A percentile compares a stretch with the other conserved stretches of the same genome.
These are phyloP conservation scores for Daldinia loculata DNA, from an alignment of 495 filamentous ascomycete genomes.

Conservation along the genomic window DNA sequence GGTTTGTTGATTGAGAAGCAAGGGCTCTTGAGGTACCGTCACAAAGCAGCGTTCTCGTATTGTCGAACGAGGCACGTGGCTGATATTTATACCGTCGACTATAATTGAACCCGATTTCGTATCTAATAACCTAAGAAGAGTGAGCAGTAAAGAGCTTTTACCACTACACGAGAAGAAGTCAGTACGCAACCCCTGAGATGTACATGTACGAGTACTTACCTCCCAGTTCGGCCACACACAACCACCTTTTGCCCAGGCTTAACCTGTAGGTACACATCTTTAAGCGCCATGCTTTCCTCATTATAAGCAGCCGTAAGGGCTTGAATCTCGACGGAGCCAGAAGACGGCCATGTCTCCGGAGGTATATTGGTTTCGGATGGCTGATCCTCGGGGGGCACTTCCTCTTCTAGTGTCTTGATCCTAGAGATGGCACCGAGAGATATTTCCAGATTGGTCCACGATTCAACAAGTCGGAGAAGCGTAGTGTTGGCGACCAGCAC, in stretches of 20 bases:
- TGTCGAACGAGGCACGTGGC: conserved; percentile 48
- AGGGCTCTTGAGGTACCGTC: conserved; percentile 59
- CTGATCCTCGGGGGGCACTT: conserved; percentile 59
- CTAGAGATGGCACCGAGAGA: conserved; percentile 58
- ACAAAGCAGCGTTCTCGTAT: conserved; percentile 44
- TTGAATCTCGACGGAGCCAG: conserved; percentile 61
- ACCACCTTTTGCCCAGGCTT: conserved; percentile 65
- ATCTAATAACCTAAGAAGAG: conserved; percentile 51
- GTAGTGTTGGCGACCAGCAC: conserved; percentile 48
- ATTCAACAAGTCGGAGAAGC: conserved; percentile 48
- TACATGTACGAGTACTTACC: conserved; percentile 14
- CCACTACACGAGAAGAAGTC: conserved; percentile 44
- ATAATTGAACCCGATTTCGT: conserved; percentile 49
- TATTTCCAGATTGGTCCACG: conserved; percentile 55
- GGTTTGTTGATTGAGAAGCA: conserved; percentile 53
- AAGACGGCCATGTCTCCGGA: conserved; percentile 54
- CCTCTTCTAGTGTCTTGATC: conserved; percentile 64
- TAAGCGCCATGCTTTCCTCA: conserved; percentile 41
- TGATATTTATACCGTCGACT: conserved; percentile 59
- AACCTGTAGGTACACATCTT: conserved; percentile 61
- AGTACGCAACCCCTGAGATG: background rate
- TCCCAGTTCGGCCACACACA: conserved; percentile 55
- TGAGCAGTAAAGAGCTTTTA: conserved; percentile 51
- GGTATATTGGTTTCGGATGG: conserved; percentile 58
- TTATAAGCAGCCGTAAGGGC: conserved; percentile 51